These are phyloP conservation scores for Citrus mangshanensis DNA, from an alignment of 345 rosid genomes.

Conservation along the genomic window DNA sequence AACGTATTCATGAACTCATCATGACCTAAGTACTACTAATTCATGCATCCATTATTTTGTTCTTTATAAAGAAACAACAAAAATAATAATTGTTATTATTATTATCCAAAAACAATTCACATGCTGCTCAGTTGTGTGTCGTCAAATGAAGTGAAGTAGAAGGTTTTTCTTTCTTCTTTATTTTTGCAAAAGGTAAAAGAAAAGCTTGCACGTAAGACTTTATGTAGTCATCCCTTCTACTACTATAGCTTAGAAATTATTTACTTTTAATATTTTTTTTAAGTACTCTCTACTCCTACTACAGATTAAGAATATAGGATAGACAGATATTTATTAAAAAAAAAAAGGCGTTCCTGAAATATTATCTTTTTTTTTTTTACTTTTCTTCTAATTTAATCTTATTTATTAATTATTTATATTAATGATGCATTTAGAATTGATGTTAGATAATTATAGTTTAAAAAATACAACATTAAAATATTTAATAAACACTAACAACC, in stretches of 20 bases:
- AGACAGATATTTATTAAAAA: too few species aligned
- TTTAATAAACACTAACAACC: accelerated
- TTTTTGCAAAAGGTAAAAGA: not conserved
- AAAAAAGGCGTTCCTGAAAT: too few species aligned
- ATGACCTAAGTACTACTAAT: constrained; percentile 4
- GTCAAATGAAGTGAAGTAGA: not conserved
- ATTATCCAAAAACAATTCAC: not conserved
- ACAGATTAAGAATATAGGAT: too few species aligned
- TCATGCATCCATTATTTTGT: not conserved
- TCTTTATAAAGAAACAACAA: not conserved
- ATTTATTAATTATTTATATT: not conserved
- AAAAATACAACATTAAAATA: accelerated
- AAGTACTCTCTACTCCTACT: too few species aligned
- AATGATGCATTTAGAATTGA: accelerated
- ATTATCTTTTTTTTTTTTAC: too few species aligned
- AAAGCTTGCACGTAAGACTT: not conserved
- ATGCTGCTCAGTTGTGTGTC: not conserved
- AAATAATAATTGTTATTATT: too few species aligned
- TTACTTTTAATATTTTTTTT: not conserved
- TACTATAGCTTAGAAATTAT: not conserved
- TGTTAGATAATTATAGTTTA: too few species aligned
- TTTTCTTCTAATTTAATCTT: too few species aligned
- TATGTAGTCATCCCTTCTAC: not conserved
- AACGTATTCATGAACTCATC: constrained; percentile 28
- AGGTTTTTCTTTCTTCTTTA: not conserved